Evolutionary conservation across 257 asterid genomes (phyloP), one percentile per base, ranked within the genome.

Genomic region (Rubia yunnanensis): DNA sequence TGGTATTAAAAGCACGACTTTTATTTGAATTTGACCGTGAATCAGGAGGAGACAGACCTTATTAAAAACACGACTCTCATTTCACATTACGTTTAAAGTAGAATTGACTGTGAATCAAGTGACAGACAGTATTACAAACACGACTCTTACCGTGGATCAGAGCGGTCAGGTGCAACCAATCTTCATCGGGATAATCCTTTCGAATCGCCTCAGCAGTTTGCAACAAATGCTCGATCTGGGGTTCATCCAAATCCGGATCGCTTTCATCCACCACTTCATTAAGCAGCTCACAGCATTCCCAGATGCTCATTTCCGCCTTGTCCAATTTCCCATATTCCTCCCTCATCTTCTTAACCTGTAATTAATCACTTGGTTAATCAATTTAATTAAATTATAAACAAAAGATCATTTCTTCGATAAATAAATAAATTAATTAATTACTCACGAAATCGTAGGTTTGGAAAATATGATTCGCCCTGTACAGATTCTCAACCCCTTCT

Each of bases 191-290:
- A 26, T 86, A 86, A 39, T 91, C 98, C 67, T 79, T 86, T 64
- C 97, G 76, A 11, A 89, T 83, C 49, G 98, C 97, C 44, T 92
- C 98, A 69, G 97, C 98, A 22, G 95, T 84, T 50, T 92, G 97
- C 53, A 92, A 69, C 61, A 92, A 80, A 39, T 92, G 98, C 71
- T 92, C 81, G n/a, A 92, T 92, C 73, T 89, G 97, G 5, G 98
- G 98, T 65, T 87, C 97, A 46, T 92, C 97, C 67, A 92, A 74
- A 27, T 92, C 98, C 23, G 98, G 96, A 32, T 90, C 95, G 65
- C 96, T 90, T 31, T 90, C 97, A 69, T 88, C 97, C 13, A 90
- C 85, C 10, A 90, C 85, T 3, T 78, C 69, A 74, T 92, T 92
- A 2, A 92, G 69, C 5, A 92, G 88, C 67, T 92, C 96, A 72